phyloP scores from a whole-genome alignment of 257 asterid species.

The Striga asiatica region DNA sequence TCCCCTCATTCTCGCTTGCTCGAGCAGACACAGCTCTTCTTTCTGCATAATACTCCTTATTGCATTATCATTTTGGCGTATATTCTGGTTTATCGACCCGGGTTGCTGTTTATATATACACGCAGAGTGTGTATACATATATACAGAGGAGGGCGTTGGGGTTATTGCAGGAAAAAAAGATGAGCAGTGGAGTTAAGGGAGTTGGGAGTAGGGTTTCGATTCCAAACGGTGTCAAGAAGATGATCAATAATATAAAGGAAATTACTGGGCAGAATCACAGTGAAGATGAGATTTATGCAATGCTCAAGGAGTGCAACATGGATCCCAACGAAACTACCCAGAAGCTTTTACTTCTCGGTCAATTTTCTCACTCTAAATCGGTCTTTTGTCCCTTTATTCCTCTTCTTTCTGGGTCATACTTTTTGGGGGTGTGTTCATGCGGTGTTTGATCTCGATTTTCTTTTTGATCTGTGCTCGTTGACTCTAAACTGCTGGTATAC shows the following conservation, averaged over 20 bases:
- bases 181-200: constrained; percentile 67
- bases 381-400: neutral
- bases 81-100: constrained; percentile 4
- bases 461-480: constrained; percentile 12
- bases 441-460: constrained; percentile 24
- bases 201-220: constrained; percentile 69
- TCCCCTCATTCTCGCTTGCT: constrained; percentile 16
- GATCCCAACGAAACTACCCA: constrained; percentile 90
- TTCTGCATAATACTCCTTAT: neutral
- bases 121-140: too few species aligned
- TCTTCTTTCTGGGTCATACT: neutral
- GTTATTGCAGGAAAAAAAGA: constrained; percentile 34
- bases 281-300: constrained; percentile 61
- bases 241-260: constrained; percentile 76
- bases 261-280: constrained; percentile 70
- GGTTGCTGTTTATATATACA: too few species aligned
- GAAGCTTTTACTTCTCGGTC: constrained; percentile 80
- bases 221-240: constrained; percentile 58
- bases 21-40: constrained; percentile 2
- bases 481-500: neutral
- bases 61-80: constrained; percentile 15
- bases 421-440: neutral
- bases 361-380: neutral
- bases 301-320: constrained; percentile 28
- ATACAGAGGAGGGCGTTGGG: constrained; percentile 19